Evolutionary conservation across 1,139 yeast species (phyloP).

Genomic region (Schizosaccharomyces versatilis): DNA sequence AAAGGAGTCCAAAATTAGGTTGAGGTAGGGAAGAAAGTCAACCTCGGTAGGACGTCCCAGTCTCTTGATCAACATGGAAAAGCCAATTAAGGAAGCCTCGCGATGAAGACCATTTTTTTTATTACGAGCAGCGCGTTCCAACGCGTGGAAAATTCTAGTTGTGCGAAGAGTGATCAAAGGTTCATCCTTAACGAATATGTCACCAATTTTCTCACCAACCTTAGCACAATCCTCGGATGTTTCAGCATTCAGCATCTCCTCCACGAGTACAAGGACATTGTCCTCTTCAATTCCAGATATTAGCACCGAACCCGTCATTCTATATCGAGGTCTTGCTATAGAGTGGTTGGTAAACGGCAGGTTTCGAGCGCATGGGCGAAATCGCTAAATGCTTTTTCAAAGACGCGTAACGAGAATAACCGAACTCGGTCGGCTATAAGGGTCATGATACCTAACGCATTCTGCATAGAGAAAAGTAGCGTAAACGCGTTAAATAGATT

Average conservation of each 20-base stretch:
- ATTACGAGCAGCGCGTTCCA: conserved; percentile 2
- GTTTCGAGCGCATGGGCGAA: no score
- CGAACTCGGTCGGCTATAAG: no score
- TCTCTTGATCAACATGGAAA: neutral
- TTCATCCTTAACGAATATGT: neutral
- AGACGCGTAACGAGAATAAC: no score
- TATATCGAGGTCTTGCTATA: no score
- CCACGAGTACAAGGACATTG: neutral
- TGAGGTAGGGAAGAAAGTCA: conserved; percentile 23
- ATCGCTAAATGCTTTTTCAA: no score
- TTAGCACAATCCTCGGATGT: conserved; percentile 1
- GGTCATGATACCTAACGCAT: no score
- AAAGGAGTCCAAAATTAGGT: conserved; percentile 25
- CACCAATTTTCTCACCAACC: neutral
- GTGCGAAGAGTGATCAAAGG: neutral
- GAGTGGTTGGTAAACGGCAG: no score
- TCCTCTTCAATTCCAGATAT: neutral
- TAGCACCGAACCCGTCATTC: conserved; percentile 1
- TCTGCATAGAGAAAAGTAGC: no score
- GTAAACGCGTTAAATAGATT: no score
- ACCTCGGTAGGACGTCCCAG: conserved; percentile 2
- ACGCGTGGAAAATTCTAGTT: neutral
- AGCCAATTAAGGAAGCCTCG: conserved; percentile 9
- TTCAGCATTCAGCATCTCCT: conserved; percentile 1
- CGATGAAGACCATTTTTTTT: conserved; percentile 9